A percentile compares a stretch with the other conserved stretches of the same genome.
Conservation (phyloP, 2,329 filamentous ascomycete species). For the Orbilia quercus region DNA sequence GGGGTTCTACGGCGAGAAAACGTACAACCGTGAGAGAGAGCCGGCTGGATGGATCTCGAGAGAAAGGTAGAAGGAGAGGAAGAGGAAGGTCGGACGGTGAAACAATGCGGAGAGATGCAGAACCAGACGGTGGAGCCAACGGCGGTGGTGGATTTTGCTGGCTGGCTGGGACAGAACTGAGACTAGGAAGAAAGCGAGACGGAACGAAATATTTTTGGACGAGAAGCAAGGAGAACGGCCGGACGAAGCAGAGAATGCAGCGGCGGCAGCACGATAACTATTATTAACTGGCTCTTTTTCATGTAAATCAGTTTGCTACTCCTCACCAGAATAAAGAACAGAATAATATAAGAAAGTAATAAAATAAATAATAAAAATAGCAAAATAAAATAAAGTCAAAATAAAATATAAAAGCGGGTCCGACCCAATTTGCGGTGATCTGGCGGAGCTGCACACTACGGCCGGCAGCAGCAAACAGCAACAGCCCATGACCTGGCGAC, state of each 20-base stretch:
- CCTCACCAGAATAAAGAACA: no score
- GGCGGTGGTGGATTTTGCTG: conserved; percentile 6
- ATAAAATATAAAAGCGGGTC: not conserved
- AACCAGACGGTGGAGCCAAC: conserved; percentile 1
- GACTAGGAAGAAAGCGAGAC: conserved; percentile 1
- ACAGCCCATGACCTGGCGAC: not conserved
- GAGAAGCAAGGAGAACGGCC: conserved; percentile 7
- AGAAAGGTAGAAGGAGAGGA: conserved; percentile 19
- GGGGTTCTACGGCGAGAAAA: conserved; percentile 9
- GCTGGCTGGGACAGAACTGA: conserved; percentile 18
- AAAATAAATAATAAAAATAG: no score
- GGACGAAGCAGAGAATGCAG: conserved; percentile 1
- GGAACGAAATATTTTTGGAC: not conserved
- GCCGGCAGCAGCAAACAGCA: not conserved
- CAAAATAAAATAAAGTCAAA: no score
- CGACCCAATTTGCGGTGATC: conserved; percentile 5
- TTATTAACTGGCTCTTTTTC: not conserved
- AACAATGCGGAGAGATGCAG: conserved; percentile 20
- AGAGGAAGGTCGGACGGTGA: conserved; percentile 35
- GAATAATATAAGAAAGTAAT: no score
- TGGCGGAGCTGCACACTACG: conserved; percentile 5
- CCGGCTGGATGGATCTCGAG: not conserved
- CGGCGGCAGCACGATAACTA: not conserved
- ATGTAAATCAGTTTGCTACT: not conserved
- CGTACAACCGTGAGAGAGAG: not conserved